A percentile compares a stretch with the other conserved stretches of the same genome.
Evolutionary conservation across 2,329 filamentous ascomycete genomes (phyloP).

Genomic region (Didymella segeticola): DNA sequence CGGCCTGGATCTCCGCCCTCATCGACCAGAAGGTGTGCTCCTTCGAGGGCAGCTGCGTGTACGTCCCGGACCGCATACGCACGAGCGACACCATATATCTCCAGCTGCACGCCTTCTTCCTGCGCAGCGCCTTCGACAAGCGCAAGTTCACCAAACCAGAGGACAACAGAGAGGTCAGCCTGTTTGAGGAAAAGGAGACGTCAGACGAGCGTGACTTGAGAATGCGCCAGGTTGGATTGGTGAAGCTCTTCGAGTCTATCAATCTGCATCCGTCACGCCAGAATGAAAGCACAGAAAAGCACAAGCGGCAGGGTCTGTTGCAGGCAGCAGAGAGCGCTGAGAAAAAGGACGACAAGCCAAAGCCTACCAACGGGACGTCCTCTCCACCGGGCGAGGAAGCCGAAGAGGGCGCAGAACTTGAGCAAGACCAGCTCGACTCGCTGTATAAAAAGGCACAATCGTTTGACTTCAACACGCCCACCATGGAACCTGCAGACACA

Average conservation of each 20-base stretch:
- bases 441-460: conserved; percentile 96
- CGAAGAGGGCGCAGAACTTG: conserved; percentile 88
- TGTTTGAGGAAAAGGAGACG: conserved; percentile 87
- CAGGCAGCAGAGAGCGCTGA: conserved; percentile 89
- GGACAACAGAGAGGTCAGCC: conserved; percentile 72
- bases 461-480: conserved; percentile 92
- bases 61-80: conserved; percentile 80
- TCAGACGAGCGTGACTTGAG: conserved; percentile 83
- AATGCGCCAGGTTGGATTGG: conserved; percentile 83
- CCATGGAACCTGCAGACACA: conserved; percentile 79
- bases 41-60: conserved; percentile 89
- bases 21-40: conserved; percentile 88
- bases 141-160: conserved; percentile 67
- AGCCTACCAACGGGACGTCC: conserved; percentile 49
- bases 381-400: conserved; percentile 68
- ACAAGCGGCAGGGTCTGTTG: conserved; percentile 82
- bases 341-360: conserved; percentile 60
- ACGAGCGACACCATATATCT: conserved; percentile 96
- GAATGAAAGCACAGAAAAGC: conserved; percentile 77
- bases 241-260: conserved; percentile 88
- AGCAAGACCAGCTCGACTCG: conserved; percentile 93
- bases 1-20: conserved; percentile 89
- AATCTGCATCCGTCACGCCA: conserved; percentile 76
- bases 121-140: conserved; percentile 75
- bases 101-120: conserved; percentile 79